phyloP scores from a whole-genome alignment of 768 basidiomycete species.

The Tylopilus sp. region DNA sequence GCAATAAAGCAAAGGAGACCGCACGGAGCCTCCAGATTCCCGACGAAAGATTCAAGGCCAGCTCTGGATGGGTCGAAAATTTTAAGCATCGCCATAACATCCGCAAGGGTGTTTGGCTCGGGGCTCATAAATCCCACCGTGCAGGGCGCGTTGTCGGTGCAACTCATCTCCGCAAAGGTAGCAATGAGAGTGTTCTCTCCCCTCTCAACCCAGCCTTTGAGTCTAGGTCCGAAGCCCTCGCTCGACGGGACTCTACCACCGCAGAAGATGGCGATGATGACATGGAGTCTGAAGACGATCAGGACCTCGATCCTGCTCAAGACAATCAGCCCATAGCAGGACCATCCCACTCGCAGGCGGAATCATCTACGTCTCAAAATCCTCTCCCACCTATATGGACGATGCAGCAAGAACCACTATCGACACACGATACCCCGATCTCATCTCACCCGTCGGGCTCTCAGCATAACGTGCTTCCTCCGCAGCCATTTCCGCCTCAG shows the following conservation, averaged over 20 bases:
- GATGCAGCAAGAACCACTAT: conserved; percentile 29
- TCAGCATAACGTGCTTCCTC: conserved; percentile 28
- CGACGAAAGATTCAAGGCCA: conserved; percentile 85
- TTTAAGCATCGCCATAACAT: conserved; percentile 85
- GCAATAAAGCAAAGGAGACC: conserved; percentile 64
- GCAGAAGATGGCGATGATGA: conserved; percentile 34
- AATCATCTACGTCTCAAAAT: conserved; percentile 24
- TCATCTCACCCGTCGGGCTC: conserved; percentile 28
- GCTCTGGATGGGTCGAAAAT: conserved; percentile 88
- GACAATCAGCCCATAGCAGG: conserved; percentile 25
- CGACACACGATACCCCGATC: conserved; percentile 27
- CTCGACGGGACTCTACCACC: conserved; percentile 25
- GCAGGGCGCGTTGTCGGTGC: conserved; percentile 29
- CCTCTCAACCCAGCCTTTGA: conserved; percentile 41
- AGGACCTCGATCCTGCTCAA: conserved; percentile 26
- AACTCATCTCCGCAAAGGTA: conserved; percentile 36
- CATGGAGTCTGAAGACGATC: conserved; percentile 36
- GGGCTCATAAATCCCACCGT: conserved; percentile 35
- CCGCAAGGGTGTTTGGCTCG: conserved; percentile 57
- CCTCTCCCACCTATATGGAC: conserved; percentile 34
- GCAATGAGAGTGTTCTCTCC: conserved; percentile 34
- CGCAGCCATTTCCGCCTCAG: conserved; percentile 29
- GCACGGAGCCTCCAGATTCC: conserved; percentile 53
- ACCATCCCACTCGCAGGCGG: conserved; percentile 29
- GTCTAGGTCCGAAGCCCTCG: conserved; percentile 27